Base-by-base conservation (phyloP, 306 rosid species). In the Cucumis melo region DNA sequence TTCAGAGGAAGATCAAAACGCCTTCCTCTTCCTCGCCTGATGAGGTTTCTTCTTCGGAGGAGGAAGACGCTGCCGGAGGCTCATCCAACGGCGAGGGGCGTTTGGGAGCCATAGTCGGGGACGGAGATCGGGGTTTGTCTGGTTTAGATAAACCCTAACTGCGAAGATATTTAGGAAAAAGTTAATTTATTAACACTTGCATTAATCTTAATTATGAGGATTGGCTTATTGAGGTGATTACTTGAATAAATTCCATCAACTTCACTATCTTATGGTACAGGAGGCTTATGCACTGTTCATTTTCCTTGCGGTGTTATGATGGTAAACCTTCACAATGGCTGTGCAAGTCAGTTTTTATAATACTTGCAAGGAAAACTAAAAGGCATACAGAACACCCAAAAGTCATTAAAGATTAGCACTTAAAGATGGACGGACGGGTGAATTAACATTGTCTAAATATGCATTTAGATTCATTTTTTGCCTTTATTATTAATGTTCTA, bases 61-160 rank as follows among this genome's bases (percentile, higher is more conserved):
- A 80, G 1, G 96, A 86, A 50, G 92, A 82, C 61, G 91, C 91
- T 0, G 95, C 84, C 23, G 97, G 96, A 3, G 96, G 95, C 0
- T 90, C 89, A 9, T 92, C 91, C 7, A 89, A 79, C 16, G 87
- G 90, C 21, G 96, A 85, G 2, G 84, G 74, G 19, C 97, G 92
- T 72, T 88, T 88, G n/a, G 81, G 88, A 4, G 89, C 88, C 97
- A 92, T 92, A 0, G 29, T 13, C 48, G 56, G 39, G 44, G 79
- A 59, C 21, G 53, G 72, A 54, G 78, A 63, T 50, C 60, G 54
- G 56, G 36, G 77, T 27, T 78, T 63, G 77, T 53, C 17, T 21
- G 14, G 1, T 42, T 17, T 63, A 36, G 46, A 11, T n/a, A n/a
- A n/a, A n/a, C n/a, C n/a, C n/a, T n/a, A n/a, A 61, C 16, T 34